Evolutionary conservation across 2,329 filamentous ascomycete species (phyloP), one percentile per base, ranked within the genome.

Genomic region (Pseudogymnoascus sp.): DNA sequence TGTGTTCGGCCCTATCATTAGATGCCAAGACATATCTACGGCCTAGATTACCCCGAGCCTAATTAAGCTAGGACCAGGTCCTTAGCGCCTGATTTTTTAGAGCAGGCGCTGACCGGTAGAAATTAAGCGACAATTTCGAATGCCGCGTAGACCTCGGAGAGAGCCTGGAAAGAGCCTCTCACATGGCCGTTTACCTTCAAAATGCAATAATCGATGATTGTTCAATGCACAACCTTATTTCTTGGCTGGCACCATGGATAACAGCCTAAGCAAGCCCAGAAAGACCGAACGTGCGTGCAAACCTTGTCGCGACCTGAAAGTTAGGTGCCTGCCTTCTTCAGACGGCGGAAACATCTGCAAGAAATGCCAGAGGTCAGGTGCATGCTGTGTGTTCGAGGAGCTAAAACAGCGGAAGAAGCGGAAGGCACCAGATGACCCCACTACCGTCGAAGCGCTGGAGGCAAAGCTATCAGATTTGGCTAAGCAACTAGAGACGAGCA

Each of bases 281-380:
- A 57, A 57, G 51, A 57, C 51, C 10, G 51, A 57, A 21, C 51
- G 51, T 21, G 51, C 29, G n/a, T 57, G 51, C 51, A 57, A 36
- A 7, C 29, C 51, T 16, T 57, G 51, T n/a, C 51, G 51, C 29
- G 51, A 36, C 29, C 51, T 57, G 11, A 57, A 57, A 36, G 51
- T 57, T 34, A 57, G 51, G 29, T 57, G 51, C 29, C 16, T 57
- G 51, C 51, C 51, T 2, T 57, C 29, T 57, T 31, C 29, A 21
- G 51, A 16, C 5, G 51, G 29, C 29, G 51, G 51, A 12, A 34
- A 34, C 34, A 57, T 21, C 3, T 57, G 51, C 51, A 29, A 57
- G 51, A 57, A 57, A 21, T 57, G 51, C 29, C 51, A 57, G 29
- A 57, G 51, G 51, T 57, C 51, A 57, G 51, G 51, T 57, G 51